Conservation (phyloP, 1,284 basidiomycete species). For the Rhodotorula sp. region DNA sequence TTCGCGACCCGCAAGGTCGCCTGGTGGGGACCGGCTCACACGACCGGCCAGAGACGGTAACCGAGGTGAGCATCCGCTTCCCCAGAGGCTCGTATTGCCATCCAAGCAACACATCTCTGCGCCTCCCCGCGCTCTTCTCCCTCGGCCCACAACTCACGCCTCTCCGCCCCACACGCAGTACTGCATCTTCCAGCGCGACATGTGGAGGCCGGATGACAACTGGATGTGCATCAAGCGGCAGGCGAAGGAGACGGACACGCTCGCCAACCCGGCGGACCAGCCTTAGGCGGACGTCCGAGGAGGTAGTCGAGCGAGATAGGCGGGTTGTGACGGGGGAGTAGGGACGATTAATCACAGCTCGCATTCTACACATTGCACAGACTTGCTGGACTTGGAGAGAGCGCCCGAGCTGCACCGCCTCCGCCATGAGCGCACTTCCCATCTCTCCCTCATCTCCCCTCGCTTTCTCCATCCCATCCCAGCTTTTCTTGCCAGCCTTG, state of each 20-base stretch:
- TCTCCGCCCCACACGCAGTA: slow-evolving; percentile 11
- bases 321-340: not conserved
- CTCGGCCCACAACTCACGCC: not conserved
- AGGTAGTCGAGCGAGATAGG: too few species aligned
- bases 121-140: not conserved
- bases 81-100: too few species aligned
- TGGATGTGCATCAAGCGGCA: slow-evolving; percentile 37
- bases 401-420: too few species aligned
- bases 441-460: not conserved
- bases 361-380: too few species aligned
- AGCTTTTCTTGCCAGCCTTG: too few species aligned
- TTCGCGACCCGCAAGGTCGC: slow-evolving; percentile 23
- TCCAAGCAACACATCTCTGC: too few species aligned
- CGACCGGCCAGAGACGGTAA: slow-evolving; percentile 26
- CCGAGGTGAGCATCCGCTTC: slow-evolving; percentile 20
- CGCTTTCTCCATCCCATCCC: not conserved
- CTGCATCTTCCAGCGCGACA: slow-evolving; percentile 40
- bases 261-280: slow-evolving; percentile 31
- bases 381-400: too few species aligned
- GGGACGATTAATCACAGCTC: not conserved
- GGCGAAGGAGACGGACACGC: slow-evolving; percentile 38
- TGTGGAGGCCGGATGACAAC: slow-evolving; percentile 41
- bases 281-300: not conserved
- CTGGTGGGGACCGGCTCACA: slow-evolving; percentile 33
- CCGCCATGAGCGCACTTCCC: too few species aligned